Base-by-base conservation (phyloP, 306 rosid genomes). In the Rosa chinensis region DNA sequence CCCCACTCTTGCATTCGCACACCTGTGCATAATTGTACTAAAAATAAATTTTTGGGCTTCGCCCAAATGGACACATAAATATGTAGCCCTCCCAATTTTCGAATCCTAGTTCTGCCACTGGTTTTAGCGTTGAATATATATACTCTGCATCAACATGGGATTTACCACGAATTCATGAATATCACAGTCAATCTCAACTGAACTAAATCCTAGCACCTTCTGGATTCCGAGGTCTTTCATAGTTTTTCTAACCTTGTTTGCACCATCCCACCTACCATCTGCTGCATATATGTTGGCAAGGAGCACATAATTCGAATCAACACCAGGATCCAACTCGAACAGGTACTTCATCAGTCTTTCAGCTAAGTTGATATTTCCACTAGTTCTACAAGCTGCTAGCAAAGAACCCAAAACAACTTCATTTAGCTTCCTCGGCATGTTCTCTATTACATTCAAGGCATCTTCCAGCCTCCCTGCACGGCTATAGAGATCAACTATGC, bases 401-500 rank as follows among this genome's bases (percentile, higher is more conserved):
- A 92, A 86, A 47, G 99, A 94, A 77, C 99, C 99, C 70, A 94
- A 48, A 12, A 94, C 90, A 72, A 92, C 92, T 85, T 89, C 95
- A 76, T 94, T 92, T 10, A 95, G 99, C 84, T 87, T 89, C 93
- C 92, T 77, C 12, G 97, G 92, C 98, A 94, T 92, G 8, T 69
- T 89, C 83, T 86, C 78, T 21, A 91, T 78, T 67, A 91, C 87
- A 75, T 85, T 74, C 84, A 85, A 72, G 9, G 97, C 97, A 50
- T 91, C 95, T 67, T 88, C 87, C 80, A 92, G 83, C 87, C 92
- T 89, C 80, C 97, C 99, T 1, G 97, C 92, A 35, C 97, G 92
- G 77, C 95, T 88, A 55, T 91, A 90, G 56, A 92, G 93, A 86
- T 94, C 97, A 8, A 94, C 97, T 6, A 94, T 18, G 75, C 99